Evolutionary conservation across 768 basidiomycete species (phyloP), one percentile per base, ranked within the genome.

Genomic region (Termitomyces sp.): DNA sequence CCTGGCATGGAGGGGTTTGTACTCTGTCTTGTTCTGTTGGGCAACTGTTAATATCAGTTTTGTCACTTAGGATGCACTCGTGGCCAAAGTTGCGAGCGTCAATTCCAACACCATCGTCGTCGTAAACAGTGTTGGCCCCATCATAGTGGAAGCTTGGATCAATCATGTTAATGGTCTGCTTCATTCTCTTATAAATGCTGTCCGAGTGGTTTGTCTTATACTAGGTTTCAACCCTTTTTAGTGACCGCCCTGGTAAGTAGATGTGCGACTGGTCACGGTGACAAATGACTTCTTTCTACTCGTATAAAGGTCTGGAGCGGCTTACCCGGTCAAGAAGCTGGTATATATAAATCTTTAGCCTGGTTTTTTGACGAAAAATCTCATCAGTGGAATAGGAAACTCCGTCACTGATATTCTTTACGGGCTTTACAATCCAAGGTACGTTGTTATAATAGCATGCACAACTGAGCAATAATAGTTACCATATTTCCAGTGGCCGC

Each of bases 61-160:
- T 22, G 40, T 23, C 18, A 27, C 15, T 3, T 35, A 78, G 76
- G 70, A 80, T 64, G 71, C 76, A 16, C 63, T 83, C 52, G 73
- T 84, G 9, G 66, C 73, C 38, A 70, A 70, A 27, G 83, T 83
- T 13, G 85, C 87, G 2, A 68, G 69, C 23, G 71, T 70, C n/a
- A 84, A 83, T 61, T 67, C 74, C 23, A 79, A 81, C 61, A 86
- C 84, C 1, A 72, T 91, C 33, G 87, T 89, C 35, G 78, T 89
- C 10, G 75, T 88, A 5, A 83, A 89, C 64, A 76, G 79, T 7
- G 85, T 86, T 43, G 87, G 87, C 0, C 77, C 81, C 0, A 78
- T 85, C 47, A 72, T 73, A 29, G 70, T 80, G 70, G 81, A 86
- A 66, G 58, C 76, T 20, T 85, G 84, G 81, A 79, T 82, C 39